Conservation (phyloP, 2,329 filamentous ascomycete genomes). For the Aspergillus puulaauensis region DNA sequence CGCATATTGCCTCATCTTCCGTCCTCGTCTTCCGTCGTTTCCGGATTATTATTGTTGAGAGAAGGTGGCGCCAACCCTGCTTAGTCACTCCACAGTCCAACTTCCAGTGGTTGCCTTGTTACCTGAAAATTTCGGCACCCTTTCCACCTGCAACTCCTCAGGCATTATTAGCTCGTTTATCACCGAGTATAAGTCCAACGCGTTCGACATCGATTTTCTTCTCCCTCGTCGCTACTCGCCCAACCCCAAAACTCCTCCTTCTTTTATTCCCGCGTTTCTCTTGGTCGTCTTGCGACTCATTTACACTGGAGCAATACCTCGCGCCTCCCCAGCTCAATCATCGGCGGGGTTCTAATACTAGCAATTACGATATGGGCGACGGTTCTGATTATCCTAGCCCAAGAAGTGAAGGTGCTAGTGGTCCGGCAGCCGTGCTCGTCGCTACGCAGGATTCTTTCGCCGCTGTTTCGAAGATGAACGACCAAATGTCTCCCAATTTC, state of each 20-base stretch:
- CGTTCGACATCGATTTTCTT: slow-evolving; percentile 1
- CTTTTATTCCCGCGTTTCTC: neutral
- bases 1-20: neutral
- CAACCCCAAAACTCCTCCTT: neutral
- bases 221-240: neutral
- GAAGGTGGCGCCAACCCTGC: slow-evolving; percentile 22
- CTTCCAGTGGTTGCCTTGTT: slow-evolving; percentile 29
- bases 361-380: slow-evolving; percentile 39
- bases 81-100: slow-evolving; percentile 20
- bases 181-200: slow-evolving; percentile 7
- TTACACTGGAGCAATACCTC: slow-evolving; percentile 12
- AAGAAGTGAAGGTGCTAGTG: slow-evolving; percentile 42
- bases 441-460: slow-evolving; percentile 34
- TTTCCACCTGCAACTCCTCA: slow-evolving; percentile 12
- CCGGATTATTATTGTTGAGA: slow-evolving; percentile 5
- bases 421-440: slow-evolving; percentile 35
- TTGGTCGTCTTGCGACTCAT: neutral
- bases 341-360: slow-evolving; percentile 28
- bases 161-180: slow-evolving; percentile 3
- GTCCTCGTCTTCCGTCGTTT: slow-evolving; percentile 1
- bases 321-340: slow-evolving; percentile 24
- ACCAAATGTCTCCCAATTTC: slow-evolving; percentile 30
- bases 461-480: slow-evolving; percentile 36
- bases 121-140: slow-evolving; percentile 29
- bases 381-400: slow-evolving; percentile 45